Evolutionary conservation across 352 stramenopile genomes (phyloP).

Genomic region (Phytopythium aichiense): DNA sequence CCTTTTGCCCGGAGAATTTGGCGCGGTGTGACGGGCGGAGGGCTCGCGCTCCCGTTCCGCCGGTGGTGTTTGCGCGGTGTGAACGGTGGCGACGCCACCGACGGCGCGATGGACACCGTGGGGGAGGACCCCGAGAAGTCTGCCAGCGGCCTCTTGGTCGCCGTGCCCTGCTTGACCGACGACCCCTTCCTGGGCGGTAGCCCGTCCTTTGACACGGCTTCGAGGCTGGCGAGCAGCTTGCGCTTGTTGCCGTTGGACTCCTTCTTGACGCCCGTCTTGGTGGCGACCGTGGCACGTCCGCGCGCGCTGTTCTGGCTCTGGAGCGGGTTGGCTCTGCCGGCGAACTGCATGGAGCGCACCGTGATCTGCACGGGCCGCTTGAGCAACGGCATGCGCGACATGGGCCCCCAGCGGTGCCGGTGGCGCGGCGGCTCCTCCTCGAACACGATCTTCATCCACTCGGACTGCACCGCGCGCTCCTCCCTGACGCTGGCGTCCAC

Average conservation of each 20-base stretch:
- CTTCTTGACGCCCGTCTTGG: not conserved
- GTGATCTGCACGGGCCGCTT: slow-evolving; percentile 58
- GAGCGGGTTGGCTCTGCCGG: slow-evolving; percentile 21
- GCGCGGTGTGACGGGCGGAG: slow-evolving; percentile 20
- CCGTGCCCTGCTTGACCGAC: slow-evolving; percentile 4
- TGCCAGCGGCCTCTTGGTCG: slow-evolving; percentile 1
- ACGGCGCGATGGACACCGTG: slow-evolving; percentile 4
- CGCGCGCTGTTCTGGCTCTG: slow-evolving; percentile 13
- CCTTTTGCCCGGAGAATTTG: slow-evolving; percentile 27
- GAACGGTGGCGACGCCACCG: slow-evolving; percentile 13
- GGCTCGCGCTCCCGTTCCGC: slow-evolving; percentile 22
- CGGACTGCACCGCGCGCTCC: slow-evolving; percentile 42
- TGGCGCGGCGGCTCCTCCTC: slow-evolving; percentile 29
- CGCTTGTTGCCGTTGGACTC: slow-evolving; percentile 1
- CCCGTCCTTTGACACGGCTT: not conserved
- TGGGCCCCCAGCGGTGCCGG: slow-evolving; percentile 30
- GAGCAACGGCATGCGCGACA: slow-evolving; percentile 39
- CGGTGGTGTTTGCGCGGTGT: slow-evolving; percentile 38
- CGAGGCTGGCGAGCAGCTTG: not conserved
- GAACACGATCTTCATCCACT: slow-evolving; percentile 84
- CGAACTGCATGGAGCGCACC: slow-evolving; percentile 41
- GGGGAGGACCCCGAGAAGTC: not conserved
- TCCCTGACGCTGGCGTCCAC: slow-evolving; percentile 30
- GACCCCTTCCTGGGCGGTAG: slow-evolving; percentile 1
- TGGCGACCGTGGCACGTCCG: not conserved